Evolutionary conservation across 2,329 filamentous ascomycete genomes (phyloP), one percentile per base, ranked within the genome.

Genomic region (Proliferodiscus dingleyae): DNA sequence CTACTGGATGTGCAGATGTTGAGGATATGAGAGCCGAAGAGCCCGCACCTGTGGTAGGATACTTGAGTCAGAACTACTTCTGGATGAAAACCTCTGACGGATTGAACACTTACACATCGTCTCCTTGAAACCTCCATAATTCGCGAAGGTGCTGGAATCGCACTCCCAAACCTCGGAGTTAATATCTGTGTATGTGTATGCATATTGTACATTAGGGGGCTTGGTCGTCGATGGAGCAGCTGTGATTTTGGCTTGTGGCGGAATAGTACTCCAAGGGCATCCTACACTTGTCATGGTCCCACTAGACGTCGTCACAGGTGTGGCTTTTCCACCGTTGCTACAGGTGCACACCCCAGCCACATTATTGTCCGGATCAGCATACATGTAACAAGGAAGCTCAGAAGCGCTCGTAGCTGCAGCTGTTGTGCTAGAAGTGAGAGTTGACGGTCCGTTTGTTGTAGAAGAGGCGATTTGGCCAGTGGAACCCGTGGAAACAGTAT

Each of bases 1-100:
- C 41, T 28, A 32, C 21, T 29, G 24, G 26, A 37, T 38, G 39
- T 15, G n/a, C 30, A n/a, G n/a, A n/a, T n/a, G n/a, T n/a, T n/a
- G n/a, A n/a, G 6, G n/a, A 33, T 10, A 33, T 10, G 2, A 33
- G 13, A n/a, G 30, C 30, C 7, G 30, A n/a, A 15, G 30, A 33
- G 9, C 30, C 30, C n/a, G n/a, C 30, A 33, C 30, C 30, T 33
- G 30, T n/a, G 16, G 7, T 7, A 7, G 9, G 10, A 10, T n/a
- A 3, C 13, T 33, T 33, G n/a, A n/a, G n/a, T n/a, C n/a, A n/a
- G n/a, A 33, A 15, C 6, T 2, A n/a, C n/a, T 29, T 29, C 26
- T 29, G 26, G 26, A 15, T 11, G 30, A 13, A 6, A 4, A n/a
- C 13, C 30, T 11, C 7, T 13, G 16, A 13, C 9, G n/a, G 30